A percentile compares a stretch with the other conserved stretches of the same genome.
phyloP scores from a whole-genome alignment of 768 basidiomycete genomes.

The Termitomyces sp. region DNA sequence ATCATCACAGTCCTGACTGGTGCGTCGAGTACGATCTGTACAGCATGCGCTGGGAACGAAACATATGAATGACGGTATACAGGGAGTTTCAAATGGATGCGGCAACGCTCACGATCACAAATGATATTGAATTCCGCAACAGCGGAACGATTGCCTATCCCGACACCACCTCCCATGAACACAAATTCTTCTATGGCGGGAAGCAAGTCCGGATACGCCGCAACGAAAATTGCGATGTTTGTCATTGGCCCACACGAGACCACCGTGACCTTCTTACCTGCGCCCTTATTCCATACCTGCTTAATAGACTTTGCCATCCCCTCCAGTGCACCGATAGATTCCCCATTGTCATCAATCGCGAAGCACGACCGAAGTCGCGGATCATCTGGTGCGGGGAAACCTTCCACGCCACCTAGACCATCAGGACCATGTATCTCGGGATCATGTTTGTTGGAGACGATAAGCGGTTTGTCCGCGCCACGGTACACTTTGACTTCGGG shows the following conservation, averaged over 20 bases:
- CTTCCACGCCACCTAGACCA: constrained; percentile 82
- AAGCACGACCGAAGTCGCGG: constrained; percentile 47
- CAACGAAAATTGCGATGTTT: constrained; percentile 67
- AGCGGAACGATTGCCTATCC: constrained; percentile 74
- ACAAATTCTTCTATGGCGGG: constrained; percentile 63
- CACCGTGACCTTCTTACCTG: constrained; percentile 57
- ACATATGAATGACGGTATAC: background rate
- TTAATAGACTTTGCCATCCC: constrained; percentile 59
- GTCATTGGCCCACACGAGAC: constrained; percentile 85
- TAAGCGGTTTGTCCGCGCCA: constrained; percentile 66
- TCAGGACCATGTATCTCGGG: constrained; percentile 79
- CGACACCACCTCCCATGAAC: constrained; percentile 91
- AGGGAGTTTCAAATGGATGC: background rate
- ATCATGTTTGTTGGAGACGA: constrained; percentile 57
- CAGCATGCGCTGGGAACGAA: constrained; percentile 58
- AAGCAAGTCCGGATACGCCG: constrained; percentile 47
- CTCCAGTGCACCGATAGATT: constrained; percentile 50
- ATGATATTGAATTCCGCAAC: constrained; percentile 82
- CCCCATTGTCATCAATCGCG: constrained; percentile 36
- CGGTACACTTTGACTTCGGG: constrained; percentile 54
- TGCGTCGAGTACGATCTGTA: constrained; percentile 72
- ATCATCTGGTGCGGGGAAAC: constrained; percentile 49
- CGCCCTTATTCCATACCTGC: constrained; percentile 50
- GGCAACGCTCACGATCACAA: constrained; percentile 66
- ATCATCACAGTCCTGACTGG: constrained; percentile 72